Percentiles rank a stretch among this genome's conserved stretches.
These are phyloP conservation scores for Rhizopus delemar DNA, from an alignment of 371 early-diverging fungal genomes.

Conservation along the genomic window DNA sequence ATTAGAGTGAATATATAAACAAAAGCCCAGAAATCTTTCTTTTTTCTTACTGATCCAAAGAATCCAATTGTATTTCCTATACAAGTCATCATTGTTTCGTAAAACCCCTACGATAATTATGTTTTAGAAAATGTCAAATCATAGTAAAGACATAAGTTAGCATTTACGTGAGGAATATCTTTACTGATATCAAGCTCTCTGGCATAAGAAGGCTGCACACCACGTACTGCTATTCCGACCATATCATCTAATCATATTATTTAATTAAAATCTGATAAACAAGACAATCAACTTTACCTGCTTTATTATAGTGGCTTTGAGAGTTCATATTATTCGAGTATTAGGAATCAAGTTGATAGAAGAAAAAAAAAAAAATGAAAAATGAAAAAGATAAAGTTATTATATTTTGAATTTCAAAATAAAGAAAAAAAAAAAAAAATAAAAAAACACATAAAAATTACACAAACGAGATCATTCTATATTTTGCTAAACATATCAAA, in stretches of 20 bases:
- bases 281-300: constrained; percentile 2
- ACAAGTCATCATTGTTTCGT: constrained; percentile 50
- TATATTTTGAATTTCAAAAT: not conserved
- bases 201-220: constrained; percentile 38
- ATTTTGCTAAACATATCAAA: too few species aligned
- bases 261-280: not conserved
- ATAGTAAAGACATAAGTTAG: too few species aligned
- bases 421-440: constrained; percentile 2
- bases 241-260: constrained; percentile 12
- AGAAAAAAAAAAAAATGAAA: not conserved
- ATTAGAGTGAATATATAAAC: not conserved
- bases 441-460: too few species aligned
- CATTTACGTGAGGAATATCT: constrained; percentile 10
- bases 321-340: not conserved
- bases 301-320: not conserved
- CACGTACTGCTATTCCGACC: constrained; percentile 29
- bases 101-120: constrained; percentile 33
- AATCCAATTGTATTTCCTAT: constrained; percentile 48
- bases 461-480: too few species aligned
- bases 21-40: not conserved
- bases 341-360: too few species aligned
- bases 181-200: constrained; percentile 26
- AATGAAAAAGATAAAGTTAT: not conserved
- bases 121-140: not conserved
- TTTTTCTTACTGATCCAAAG: constrained; percentile 43